phyloP scores from a whole-genome alignment of 192 early-diverging fungal species.

The Backusella parvicylindrica region DNA sequence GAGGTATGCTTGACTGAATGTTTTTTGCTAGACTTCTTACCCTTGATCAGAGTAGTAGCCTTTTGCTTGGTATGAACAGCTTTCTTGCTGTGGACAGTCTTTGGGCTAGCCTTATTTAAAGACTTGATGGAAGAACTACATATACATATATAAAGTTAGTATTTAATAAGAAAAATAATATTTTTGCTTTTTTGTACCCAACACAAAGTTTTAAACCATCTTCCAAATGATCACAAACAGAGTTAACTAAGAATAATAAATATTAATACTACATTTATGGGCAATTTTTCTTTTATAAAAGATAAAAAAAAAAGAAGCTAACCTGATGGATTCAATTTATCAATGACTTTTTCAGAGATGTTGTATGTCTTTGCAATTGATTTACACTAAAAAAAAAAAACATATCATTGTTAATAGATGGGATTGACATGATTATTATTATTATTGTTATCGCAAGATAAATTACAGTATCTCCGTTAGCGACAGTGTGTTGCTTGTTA shows the following conservation, averaged over 20 bases:
- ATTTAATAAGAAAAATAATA: too few relatives aligned
- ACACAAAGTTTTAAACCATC: background rate
- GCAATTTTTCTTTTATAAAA: too few relatives aligned
- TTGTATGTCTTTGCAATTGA: background rate
- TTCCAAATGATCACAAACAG: background rate
- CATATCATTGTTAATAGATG: background rate
- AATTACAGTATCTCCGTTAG: background rate
- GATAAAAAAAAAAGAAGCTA: too few relatives aligned
- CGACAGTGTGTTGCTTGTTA: background rate
- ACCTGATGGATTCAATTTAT: background rate
- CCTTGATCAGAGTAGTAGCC: background rate
- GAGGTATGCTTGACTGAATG: background rate
- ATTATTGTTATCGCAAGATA: too few relatives aligned
- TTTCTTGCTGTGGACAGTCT: background rate
- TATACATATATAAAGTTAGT: too few relatives aligned
- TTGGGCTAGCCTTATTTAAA: background rate
- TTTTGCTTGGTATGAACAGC: background rate
- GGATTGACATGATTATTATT: background rate
- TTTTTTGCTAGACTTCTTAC: background rate
- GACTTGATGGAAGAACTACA: background rate
- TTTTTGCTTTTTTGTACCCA: background rate
- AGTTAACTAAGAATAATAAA: background rate
- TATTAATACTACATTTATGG: too few relatives aligned
- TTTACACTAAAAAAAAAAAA: background rate
- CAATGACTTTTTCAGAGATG: background rate